Base-by-base conservation (phyloP, 129 eudicot genomes). In the Escallonia herrerae region DNA sequence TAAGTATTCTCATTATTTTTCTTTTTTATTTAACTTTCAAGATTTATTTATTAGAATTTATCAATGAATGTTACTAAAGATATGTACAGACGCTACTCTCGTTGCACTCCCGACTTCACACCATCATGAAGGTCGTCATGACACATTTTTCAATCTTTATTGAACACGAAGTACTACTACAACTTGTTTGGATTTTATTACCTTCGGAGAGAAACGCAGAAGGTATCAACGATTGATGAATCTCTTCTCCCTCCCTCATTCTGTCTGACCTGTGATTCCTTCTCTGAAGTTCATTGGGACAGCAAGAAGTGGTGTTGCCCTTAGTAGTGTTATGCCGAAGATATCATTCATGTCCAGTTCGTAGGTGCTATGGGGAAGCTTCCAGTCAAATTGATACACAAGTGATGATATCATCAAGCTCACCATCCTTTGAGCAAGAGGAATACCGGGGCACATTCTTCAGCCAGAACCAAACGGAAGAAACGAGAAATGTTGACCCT, bases 381-480 rank as follows among this genome's bases (percentile, higher is more conserved):
- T 64, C 88, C 84, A 83, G 13, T 79, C 77, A 52, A 83, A 83
- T 40, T 72, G 42, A 65, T 83, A 74, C 6, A 79, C 76, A 56
- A 75, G 79, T 0, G 88, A 61, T 3, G 84, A 84, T 50, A 79
- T 50, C 70, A 72, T 64, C 60, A 77, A 44, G 66, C 78, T 66
- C 7, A 71, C 69, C 45, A 73, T 72, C 58, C 81, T 71, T 7
- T 68, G 66, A 11, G 84, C 84, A 43, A 78, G 72, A 0, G 76
- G 71, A n/a, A 78, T 71, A 5, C 81, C 87, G 0, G 77, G 79
- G 63, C 81, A 82, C 70, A 69, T 79, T 51, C 87, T 64, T 45
- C 77, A 72, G 3, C 84, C 87, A 0, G 87, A 79, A 9, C 84
- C 81, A 62, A 79, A 78, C 2, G 87, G 82, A 58, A 82, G 48